These are phyloP conservation scores for Haematococcus lacustris DNA, from an alignment of 139 green algal species.

Conservation along the genomic window DNA sequence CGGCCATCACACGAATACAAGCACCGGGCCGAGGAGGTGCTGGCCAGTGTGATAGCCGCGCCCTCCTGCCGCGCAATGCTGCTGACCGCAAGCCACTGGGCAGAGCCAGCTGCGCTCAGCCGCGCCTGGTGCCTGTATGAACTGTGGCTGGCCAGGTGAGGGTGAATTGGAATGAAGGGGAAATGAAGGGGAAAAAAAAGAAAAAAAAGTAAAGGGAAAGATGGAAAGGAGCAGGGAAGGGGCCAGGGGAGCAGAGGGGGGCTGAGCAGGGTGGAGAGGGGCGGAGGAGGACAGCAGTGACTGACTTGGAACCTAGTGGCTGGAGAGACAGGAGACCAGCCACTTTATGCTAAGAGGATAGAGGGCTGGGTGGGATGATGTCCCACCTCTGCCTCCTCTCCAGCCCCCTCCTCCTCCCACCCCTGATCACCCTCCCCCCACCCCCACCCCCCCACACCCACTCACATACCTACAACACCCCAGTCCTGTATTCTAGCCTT, in stretches of 20 bases:
- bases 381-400: no score
- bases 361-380: no score
- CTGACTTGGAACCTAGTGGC: background rate
- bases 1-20: conserved; percentile 6
- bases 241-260: background rate
- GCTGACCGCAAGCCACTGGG: background rate
- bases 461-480: background rate
- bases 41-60: background rate
- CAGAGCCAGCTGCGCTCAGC: background rate
- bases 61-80: conserved; percentile 1
- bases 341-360: no score
- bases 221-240: background rate
- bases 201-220: background rate
- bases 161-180: background rate
- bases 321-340: no score
- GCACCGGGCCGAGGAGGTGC: conserved; percentile 4
- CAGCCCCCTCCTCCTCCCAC: no score
- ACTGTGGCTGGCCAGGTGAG: conserved; percentile 1
- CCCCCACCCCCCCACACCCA: no score
- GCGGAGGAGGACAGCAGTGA: background rate
- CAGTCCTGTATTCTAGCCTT: background rate
- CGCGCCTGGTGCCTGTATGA: conserved; percentile 13
- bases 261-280: no score
- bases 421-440: no score
- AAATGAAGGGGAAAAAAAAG: no score